These are phyloP conservation scores for Gastrodia elata DNA, from an alignment of 106 monocot species.

Conservation along the genomic window DNA sequence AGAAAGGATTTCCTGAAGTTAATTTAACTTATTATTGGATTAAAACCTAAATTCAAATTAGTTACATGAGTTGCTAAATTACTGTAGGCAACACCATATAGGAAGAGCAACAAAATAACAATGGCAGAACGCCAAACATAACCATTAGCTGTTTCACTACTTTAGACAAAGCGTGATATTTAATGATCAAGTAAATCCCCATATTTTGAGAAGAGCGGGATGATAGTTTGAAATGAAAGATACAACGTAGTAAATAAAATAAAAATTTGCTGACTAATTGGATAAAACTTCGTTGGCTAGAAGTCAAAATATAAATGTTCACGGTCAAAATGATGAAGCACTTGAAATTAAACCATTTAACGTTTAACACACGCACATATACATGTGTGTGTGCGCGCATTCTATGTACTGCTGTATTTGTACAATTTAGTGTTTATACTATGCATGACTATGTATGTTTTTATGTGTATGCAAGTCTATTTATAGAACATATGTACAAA, in stretches of 20 bases:
- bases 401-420: no score
- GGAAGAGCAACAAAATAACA: not conserved
- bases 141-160: not conserved
- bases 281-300: not conserved
- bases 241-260: not conserved
- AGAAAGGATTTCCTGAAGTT: no score
- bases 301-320: not conserved
- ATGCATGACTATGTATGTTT: not conserved
- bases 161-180: not conserved
- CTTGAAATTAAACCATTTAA: not conserved
- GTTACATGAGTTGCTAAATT: no score
- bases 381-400: no score
- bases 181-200: not conserved
- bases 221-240: conserved; percentile 1
- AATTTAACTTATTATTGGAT: no score
- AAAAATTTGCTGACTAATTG: not conserved
- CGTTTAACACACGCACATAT: not conserved
- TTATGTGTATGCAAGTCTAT: not conserved
- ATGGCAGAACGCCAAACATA: not conserved
- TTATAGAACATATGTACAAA: no score
- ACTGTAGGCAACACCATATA: no score
- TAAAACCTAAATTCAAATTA: no score
- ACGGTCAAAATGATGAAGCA: not conserved
- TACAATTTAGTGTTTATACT: not conserved
- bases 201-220: not conserved